Evolutionary conservation across 768 basidiomycete species (phyloP).

Genomic region (Lactarius psammicola): DNA sequence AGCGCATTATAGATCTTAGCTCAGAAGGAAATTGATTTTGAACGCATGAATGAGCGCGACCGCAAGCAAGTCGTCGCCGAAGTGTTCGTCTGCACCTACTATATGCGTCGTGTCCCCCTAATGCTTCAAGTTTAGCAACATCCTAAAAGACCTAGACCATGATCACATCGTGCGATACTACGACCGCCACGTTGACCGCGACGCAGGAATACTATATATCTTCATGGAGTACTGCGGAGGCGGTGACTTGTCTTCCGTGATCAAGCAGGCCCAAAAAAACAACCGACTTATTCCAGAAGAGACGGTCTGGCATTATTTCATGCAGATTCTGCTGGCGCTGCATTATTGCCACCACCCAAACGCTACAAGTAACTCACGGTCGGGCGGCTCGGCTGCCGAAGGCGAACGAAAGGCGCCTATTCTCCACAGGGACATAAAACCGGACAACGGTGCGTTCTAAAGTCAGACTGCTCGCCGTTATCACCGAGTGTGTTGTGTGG

Average conservation of each 20-base stretch:
- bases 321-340: constrained; percentile 87
- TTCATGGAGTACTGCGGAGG: constrained; percentile 99
- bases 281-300: constrained; percentile 84
- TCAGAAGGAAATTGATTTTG: constrained; percentile 95
- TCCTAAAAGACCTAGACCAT: constrained; percentile 92
- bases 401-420: constrained; percentile 64
- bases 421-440: constrained; percentile 93
- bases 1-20: constrained; percentile 63
- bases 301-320: constrained; percentile 93
- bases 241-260: constrained; percentile 87
- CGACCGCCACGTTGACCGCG: constrained; percentile 88
- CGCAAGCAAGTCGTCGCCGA: constrained; percentile 96
- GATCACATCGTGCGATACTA: constrained; percentile 96
- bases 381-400: constrained; percentile 40
- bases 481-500: constrained; percentile 4
- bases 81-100: constrained; percentile 63
- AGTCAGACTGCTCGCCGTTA: too few relatives aligned
- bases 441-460: constrained; percentile 81
- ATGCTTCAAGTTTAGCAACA: constrained; percentile 62
- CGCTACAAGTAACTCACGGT: constrained; percentile 41
- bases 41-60: constrained; percentile 94
- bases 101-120: background rate
- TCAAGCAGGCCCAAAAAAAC: constrained; percentile 71
- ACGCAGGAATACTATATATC: constrained; percentile 90
- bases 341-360: constrained; percentile 90